These are phyloP conservation scores for Centaurea solstitialis DNA, from an alignment of 129 eudicot genomes.

Conservation along the genomic window DNA sequence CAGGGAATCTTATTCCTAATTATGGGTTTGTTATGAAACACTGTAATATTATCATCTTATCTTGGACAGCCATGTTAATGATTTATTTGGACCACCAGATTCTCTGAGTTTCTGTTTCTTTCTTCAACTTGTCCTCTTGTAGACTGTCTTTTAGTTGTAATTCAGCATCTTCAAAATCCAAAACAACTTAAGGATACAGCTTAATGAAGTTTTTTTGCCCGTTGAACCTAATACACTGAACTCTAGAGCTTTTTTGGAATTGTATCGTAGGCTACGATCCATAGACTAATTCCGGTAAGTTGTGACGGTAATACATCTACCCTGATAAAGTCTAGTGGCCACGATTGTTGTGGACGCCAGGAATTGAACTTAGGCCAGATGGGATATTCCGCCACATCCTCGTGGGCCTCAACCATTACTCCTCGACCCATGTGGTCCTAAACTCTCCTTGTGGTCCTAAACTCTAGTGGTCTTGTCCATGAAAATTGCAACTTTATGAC, in stretches of 20 bases:
- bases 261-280: too few relatives aligned
- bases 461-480: neutral
- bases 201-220: conserved; percentile 2
- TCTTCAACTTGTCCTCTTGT: conserved; percentile 17
- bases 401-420: too few relatives aligned
- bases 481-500: neutral
- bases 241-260: neutral
- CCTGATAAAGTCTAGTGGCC: too few relatives aligned
- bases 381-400: too few relatives aligned
- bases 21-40: conserved; percentile 20
- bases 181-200: neutral
- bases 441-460: neutral
- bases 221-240: neutral
- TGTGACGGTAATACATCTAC: too few relatives aligned
- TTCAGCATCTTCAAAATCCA: neutral
- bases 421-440: neutral
- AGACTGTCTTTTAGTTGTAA: conserved; percentile 11
- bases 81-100: conserved; percentile 37
- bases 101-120: conserved; percentile 25
- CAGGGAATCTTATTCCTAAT: conserved; percentile 21
- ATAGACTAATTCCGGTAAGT: too few relatives aligned
- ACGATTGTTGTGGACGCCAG: too few relatives aligned
- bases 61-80: conserved; percentile 20
- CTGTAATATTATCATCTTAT: conserved; percentile 22
- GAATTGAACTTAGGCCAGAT: too few relatives aligned